Base-by-base conservation (phyloP, 306 rosid genomes). In the Prunus campanulata region DNA sequence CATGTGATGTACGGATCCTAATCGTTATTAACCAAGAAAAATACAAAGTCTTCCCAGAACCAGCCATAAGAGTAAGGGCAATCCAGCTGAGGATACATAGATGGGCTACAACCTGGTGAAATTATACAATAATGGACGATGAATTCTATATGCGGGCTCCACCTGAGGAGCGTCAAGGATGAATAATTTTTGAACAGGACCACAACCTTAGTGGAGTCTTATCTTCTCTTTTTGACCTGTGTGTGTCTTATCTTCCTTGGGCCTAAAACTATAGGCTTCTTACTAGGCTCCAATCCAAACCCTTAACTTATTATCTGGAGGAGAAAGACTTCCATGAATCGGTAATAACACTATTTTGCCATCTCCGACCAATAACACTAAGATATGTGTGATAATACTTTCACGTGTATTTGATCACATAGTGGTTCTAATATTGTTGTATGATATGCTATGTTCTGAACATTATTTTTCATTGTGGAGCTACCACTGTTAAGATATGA, bases 301-400 rank as follows among this genome's bases (percentile, higher is more conserved):
- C 39, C 39, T 32, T 29, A 29, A 3, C 30, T 29, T 32, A 32
- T 5, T 32, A 32, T 32, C 7, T 32, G 1, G 42, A 35, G 42
- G 42, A 6, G 42, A 35, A 32, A 32, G 42, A 35, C 8, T 7
- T 1, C 0, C 0, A 0, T 7, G 0, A 39, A 39, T 1, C 2
- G 0, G 0, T 2, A 2, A 39, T 7, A 39, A 39, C 9, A 39
- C 2, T 39, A 39, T 39, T 39, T 39, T 39, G 2, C 2, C 1
- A 39, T 39, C 0, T 39, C 0, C 0, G 0, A 39, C 0, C 0
- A 39, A 39, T 39, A 39, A 39, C 8, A 39, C 2, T 39, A 39
- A 6, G 2, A 7, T 0, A 39, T 0, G 9, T 1, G 2, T 7
- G 44, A 39, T 39, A 1, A 39, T 0, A 39, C 9, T 39, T 39